Conservation (phyloP, 108 stramenopile species). For the Cyclotella kingstonii region DNA sequence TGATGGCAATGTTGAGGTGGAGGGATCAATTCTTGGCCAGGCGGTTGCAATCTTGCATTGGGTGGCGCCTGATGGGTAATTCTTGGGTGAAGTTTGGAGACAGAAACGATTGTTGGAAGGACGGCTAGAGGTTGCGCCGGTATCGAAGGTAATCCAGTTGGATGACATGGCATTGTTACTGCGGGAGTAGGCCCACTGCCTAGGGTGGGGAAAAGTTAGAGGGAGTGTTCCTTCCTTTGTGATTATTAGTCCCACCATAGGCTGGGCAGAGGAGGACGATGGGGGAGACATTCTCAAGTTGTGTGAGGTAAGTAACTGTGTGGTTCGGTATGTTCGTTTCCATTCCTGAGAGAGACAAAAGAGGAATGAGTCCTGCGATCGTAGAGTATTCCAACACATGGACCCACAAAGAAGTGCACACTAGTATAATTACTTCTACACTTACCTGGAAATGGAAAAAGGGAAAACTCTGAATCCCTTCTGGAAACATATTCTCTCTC, state of each 20-base stretch:
- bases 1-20: too few relatives aligned
- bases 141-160: conserved; percentile 26
- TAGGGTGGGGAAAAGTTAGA: conserved; percentile 18
- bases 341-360: conserved; percentile 49
- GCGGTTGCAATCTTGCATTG: conserved; percentile 29
- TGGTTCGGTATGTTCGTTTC: conserved; percentile 75
- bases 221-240: conserved; percentile 75
- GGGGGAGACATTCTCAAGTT: conserved; percentile 26
- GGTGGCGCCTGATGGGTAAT: conserved; percentile 30
- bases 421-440: background rate
- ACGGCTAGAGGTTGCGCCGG: conserved; percentile 27
- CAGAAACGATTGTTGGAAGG: conserved; percentile 32
- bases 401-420: background rate
- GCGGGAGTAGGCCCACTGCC: conserved; percentile 8
- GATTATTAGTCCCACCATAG: conserved; percentile 35
- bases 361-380: background rate
- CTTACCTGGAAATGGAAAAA: conserved; percentile 88
- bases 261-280: conserved; percentile 5
- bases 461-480: conserved; percentile 59
- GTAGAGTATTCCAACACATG: too few relatives aligned
- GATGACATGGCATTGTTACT: conserved; percentile 5
- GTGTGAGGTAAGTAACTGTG: conserved; percentile 52
- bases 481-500: conserved; percentile 48
- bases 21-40: conserved; percentile 20
- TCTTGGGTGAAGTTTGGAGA: conserved; percentile 22